Evolutionary conservation across 2,329 filamentous ascomycete genomes (phyloP).

Genomic region (Arachnopeziza araneosa): DNA sequence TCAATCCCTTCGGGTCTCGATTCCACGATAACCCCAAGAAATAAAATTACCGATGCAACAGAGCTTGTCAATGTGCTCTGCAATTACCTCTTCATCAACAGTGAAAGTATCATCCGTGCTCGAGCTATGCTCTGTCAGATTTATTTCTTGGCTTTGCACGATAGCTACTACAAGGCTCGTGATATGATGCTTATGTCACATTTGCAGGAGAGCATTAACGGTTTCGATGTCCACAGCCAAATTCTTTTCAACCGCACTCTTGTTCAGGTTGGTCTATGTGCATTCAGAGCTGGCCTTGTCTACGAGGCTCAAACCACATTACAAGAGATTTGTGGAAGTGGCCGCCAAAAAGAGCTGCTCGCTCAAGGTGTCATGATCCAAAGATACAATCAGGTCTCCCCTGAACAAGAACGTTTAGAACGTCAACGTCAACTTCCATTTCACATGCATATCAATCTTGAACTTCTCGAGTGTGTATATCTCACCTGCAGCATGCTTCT

Average conservation of each 20-base stretch:
- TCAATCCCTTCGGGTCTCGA: conserved; percentile 62
- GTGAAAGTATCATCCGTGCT: conserved; percentile 91
- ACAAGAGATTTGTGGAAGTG: conserved; percentile 96
- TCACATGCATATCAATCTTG: conserved; percentile 99
- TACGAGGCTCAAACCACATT: conserved; percentile 98
- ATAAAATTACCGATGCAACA: conserved; percentile 60
- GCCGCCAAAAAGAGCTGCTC: conserved; percentile 93
- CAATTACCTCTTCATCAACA: conserved; percentile 91
- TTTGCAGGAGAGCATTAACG: conserved; percentile 92
- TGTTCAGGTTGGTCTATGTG: conserved; percentile 95
- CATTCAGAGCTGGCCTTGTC: conserved; percentile 92
- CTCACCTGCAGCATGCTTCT: conserved; percentile 98
- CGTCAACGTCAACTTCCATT: conserved; percentile 96
- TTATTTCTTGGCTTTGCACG: conserved; percentile 95
- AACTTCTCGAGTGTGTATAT: conserved; percentile 96
- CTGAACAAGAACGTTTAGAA: conserved; percentile 95
- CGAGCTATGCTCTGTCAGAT: conserved; percentile 98
- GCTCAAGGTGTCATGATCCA: conserved; percentile 99
- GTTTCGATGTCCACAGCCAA: conserved; percentile 94
- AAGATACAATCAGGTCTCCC: conserved; percentile 90
- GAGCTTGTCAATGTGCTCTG: conserved; percentile 80
- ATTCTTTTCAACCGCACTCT: conserved; percentile 98
- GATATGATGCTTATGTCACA: conserved; percentile 99
- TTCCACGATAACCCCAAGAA: conserved; percentile 75
- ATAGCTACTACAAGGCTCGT: conserved; percentile 94